phyloP scores from a whole-genome alignment of 2,329 filamentous ascomycete genomes.

The Sporothrix pallida region DNA sequence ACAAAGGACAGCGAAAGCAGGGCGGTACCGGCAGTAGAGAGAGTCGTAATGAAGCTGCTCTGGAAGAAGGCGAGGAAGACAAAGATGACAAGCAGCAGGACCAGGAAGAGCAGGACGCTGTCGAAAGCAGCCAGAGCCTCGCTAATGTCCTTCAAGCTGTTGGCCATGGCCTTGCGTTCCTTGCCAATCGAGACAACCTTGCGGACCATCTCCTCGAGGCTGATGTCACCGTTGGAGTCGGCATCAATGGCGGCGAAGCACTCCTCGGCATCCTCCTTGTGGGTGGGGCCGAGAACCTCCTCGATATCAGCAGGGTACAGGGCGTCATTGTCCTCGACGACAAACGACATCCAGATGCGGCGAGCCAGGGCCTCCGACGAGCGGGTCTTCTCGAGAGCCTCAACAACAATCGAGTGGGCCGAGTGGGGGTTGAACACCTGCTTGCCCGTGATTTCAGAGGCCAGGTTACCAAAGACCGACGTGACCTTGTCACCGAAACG shows the following conservation, averaged over 20 bases:
- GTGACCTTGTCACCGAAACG: constrained; percentile 92
- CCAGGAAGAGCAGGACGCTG: constrained; percentile 79
- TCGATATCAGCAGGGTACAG: constrained; percentile 80
- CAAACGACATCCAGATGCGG: constrained; percentile 98
- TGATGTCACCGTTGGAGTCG: constrained; percentile 92
- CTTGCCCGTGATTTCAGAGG: constrained; percentile 93
- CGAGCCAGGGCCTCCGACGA: constrained; percentile 92
- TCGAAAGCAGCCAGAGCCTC: constrained; percentile 93
- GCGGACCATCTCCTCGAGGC: constrained; percentile 91
- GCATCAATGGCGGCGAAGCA: constrained; percentile 81
- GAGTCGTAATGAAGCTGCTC: constrained; percentile 79
- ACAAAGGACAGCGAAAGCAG: constrained; percentile 96
- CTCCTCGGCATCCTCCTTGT: constrained; percentile 80
- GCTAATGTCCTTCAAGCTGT: constrained; percentile 96
- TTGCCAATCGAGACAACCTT: constrained; percentile 83
- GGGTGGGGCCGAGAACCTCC: constrained; percentile 81
- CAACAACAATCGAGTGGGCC: constrained; percentile 84
- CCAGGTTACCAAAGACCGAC: constrained; percentile 89
- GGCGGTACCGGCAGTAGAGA: constrained; percentile 88
- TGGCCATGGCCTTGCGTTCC: constrained; percentile 84
- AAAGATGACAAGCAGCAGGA: constrained; percentile 79
- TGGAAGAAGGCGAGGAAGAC: constrained; percentile 91
- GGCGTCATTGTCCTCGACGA: constrained; percentile 83
- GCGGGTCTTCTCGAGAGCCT: constrained; percentile 82
- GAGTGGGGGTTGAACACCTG: constrained; percentile 93